Conservation (phyloP, 2,329 filamentous ascomycete species). For the Aulographum hederae region DNA sequence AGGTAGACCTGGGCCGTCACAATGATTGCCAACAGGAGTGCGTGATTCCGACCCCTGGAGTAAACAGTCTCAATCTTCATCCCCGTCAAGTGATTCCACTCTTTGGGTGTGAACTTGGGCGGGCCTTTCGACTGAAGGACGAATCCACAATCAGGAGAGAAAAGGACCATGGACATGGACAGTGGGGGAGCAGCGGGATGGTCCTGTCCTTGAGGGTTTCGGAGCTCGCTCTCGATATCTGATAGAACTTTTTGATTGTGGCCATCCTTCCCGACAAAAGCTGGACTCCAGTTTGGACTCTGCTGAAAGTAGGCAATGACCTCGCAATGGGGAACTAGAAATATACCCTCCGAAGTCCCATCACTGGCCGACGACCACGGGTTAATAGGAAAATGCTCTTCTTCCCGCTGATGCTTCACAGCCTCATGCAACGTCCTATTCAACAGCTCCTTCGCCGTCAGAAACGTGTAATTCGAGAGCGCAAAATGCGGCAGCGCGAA, state of each 20-base stretch:
- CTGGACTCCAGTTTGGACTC: slow-evolving; percentile 25
- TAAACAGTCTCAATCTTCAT: slow-evolving; percentile 38
- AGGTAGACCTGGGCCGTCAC: slow-evolving; percentile 35
- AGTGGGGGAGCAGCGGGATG: slow-evolving; percentile 32
- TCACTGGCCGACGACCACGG: slow-evolving; percentile 62
- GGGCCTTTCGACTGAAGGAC: slow-evolving; percentile 42
- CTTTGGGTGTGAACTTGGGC: slow-evolving; percentile 30
- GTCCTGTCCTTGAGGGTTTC: slow-evolving; percentile 38
- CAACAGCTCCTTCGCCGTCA: slow-evolving; percentile 34
- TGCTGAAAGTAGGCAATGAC: slow-evolving; percentile 75
- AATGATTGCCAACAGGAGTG: slow-evolving; percentile 31
- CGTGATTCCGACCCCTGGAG: slow-evolving; percentile 30
- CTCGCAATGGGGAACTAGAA: slow-evolving; percentile 64
- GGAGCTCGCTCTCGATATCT: slow-evolving; percentile 39
- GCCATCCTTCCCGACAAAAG: slow-evolving; percentile 3
- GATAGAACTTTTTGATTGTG: slow-evolving; percentile 8
- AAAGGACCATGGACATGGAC: slow-evolving; percentile 40
- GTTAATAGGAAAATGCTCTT: slow-evolving; percentile 22
- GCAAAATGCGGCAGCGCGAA: slow-evolving; percentile 76
- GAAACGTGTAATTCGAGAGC: slow-evolving; percentile 35
- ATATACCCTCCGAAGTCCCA: slow-evolving; percentile 33
- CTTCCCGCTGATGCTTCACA: slow-evolving; percentile 45
- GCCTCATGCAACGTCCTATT: slow-evolving; percentile 53
- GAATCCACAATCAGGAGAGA: slow-evolving; percentile 50
- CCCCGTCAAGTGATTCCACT: slow-evolving; percentile 34